Evolutionary conservation across 768 basidiomycete genomes (phyloP).

Genomic region (Sarcodon aspratus): DNA sequence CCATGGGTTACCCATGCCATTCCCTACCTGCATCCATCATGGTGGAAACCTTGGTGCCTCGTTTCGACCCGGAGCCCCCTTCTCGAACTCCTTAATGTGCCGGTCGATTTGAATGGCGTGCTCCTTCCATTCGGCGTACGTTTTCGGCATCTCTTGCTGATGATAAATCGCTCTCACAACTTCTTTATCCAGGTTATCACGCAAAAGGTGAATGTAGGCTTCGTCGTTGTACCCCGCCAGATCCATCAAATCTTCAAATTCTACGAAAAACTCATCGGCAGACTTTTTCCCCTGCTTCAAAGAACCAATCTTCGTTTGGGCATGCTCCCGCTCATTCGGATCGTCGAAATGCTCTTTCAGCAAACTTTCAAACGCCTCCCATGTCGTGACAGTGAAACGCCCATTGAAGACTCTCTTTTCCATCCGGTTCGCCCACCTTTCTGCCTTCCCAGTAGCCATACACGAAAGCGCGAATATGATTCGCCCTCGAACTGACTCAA

Average conservation of each 20-base stretch:
- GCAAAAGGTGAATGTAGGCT: background rate
- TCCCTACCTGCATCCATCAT: background rate
- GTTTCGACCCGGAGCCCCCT: background rate
- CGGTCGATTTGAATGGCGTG: constrained; percentile 1
- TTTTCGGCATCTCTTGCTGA: background rate
- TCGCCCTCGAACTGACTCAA: too few relatives aligned
- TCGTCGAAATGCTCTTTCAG: too few relatives aligned
- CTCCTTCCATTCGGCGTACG: constrained; percentile 1
- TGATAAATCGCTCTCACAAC: background rate
- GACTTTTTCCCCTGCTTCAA: too few relatives aligned
- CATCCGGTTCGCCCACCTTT: too few relatives aligned
- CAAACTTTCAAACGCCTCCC: too few relatives aligned
- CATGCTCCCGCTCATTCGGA: too few relatives aligned
- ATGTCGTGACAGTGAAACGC: too few relatives aligned
- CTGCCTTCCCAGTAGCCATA: too few relatives aligned
- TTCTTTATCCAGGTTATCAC: background rate
- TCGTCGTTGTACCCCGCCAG: background rate
- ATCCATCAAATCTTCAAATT: constrained; percentile 1
- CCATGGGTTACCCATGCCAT: too few relatives aligned
- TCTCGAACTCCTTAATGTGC: background rate
- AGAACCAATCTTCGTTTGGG: too few relatives aligned
- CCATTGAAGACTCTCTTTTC: too few relatives aligned
- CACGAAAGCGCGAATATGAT: too few relatives aligned
- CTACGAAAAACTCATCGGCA: constrained; percentile 1
- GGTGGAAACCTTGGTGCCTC: background rate